These are phyloP conservation scores for Aspergillus hancockii DNA, from an alignment of 495 filamentous ascomycete genomes.

Conservation along the genomic window DNA sequence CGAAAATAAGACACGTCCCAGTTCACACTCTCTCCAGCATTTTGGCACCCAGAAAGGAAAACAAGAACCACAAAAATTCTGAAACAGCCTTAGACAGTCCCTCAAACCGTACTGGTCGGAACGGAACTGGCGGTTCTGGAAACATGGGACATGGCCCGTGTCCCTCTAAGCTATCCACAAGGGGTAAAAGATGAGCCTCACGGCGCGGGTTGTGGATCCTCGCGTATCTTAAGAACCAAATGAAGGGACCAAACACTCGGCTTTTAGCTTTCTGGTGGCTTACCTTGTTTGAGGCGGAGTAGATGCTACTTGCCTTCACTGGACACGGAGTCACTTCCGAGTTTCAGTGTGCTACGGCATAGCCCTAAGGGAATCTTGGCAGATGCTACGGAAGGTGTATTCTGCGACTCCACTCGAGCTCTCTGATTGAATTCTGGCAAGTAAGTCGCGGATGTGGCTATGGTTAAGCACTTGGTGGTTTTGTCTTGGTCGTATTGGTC, in stretches of 20 bases:
- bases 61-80: not conserved
- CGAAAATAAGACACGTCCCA: not conserved
- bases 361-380: not conserved
- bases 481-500: too few relatives aligned
- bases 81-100: not conserved
- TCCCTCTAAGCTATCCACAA: not conserved
- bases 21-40: not conserved
- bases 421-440: not conserved
- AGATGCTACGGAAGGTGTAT: not conserved
- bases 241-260: not conserved
- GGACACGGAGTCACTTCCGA: not conserved
- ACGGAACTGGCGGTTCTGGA: not conserved
- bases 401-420: not conserved
- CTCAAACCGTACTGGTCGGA: not conserved
- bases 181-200: not conserved
- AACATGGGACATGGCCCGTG: not conserved
- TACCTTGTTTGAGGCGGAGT: not conserved
- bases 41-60: not conserved
- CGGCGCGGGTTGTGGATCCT: not conserved
- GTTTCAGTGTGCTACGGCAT: not conserved
- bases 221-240: conserved; percentile 1
- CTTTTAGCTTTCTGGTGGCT: not conserved
- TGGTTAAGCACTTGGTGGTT: too few relatives aligned
- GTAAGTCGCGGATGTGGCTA: too few relatives aligned
- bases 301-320: not conserved